Evolutionary conservation across 192 early-diverging fungal species (phyloP).

Genomic region (Entophlyctis luteolus): DNA sequence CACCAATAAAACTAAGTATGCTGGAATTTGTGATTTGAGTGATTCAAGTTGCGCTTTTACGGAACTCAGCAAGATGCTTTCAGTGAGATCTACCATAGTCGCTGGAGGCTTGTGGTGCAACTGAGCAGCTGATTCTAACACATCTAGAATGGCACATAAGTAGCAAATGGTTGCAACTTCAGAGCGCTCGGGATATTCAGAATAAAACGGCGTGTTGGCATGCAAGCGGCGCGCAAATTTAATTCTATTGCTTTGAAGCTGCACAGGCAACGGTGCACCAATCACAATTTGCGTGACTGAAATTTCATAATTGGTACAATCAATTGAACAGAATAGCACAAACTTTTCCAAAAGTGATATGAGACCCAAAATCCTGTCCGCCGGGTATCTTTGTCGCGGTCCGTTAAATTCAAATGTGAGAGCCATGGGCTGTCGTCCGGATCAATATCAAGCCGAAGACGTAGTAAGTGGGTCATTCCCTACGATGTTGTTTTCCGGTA

Average conservation of each 20-base stretch:
- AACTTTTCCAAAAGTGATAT: not conserved
- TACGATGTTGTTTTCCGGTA: no score
- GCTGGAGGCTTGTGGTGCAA: not conserved
- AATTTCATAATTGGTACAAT: not conserved
- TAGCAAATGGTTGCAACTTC: conserved; percentile 5
- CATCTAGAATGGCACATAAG: not conserved
- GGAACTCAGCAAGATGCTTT: no score
- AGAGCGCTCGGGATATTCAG: not conserved
- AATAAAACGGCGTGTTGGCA: not conserved
- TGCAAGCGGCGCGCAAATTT: not conserved
- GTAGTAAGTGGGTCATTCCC: not conserved
- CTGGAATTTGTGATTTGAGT: not conserved
- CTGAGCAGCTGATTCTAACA: not conserved
- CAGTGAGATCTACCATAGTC: not conserved
- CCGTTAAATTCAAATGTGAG: not conserved
- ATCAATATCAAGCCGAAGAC: not conserved
- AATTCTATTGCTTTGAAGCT: not conserved
- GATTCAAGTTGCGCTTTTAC: not conserved
- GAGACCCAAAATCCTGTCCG: not conserved
- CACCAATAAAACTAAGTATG: not conserved
- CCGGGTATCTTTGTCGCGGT: not conserved
- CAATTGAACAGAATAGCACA: not conserved
- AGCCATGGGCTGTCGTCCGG: conserved; percentile 11
- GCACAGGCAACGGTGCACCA: not conserved
- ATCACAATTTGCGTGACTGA: not conserved